phyloP scores from a whole-genome alignment of 495 filamentous ascomycete genomes.

The Letharia lupina region DNA sequence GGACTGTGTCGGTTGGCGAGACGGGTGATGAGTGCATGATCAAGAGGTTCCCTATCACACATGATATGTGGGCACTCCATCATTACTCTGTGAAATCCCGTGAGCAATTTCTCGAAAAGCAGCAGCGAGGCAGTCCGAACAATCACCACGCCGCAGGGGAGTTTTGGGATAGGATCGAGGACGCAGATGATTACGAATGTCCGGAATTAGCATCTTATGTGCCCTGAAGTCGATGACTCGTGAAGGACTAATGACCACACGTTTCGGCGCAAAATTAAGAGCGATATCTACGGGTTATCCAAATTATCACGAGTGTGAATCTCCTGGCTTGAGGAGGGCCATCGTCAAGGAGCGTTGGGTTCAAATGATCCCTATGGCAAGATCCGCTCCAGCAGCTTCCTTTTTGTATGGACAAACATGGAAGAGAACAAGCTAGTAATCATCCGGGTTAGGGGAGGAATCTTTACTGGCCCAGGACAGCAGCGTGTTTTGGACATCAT shows the following conservation, averaged over 20 bases:
- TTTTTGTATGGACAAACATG: neutral
- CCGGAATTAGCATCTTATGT: constrained; percentile 1
- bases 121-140: constrained; percentile 9
- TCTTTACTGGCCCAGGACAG: neutral
- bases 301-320: neutral
- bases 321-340: neutral
- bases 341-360: neutral
- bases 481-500: neutral
- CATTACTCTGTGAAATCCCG: constrained; percentile 10
- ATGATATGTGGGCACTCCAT: constrained; percentile 14
- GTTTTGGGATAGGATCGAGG: constrained; percentile 8
- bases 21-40: neutral
- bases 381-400: neutral
- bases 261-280: neutral
- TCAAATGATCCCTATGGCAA: neutral
- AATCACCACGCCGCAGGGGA: neutral
- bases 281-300: neutral
- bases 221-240: neutral
- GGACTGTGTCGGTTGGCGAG: constrained; percentile 5
- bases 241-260: neutral
- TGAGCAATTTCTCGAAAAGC: constrained; percentile 13
- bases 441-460: neutral
- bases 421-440: neutral
- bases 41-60: neutral
- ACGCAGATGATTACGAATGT: constrained; percentile 10